phyloP scores from a whole-genome alignment of 2,329 filamentous ascomycete species.

The Exophiala sp. region DNA sequence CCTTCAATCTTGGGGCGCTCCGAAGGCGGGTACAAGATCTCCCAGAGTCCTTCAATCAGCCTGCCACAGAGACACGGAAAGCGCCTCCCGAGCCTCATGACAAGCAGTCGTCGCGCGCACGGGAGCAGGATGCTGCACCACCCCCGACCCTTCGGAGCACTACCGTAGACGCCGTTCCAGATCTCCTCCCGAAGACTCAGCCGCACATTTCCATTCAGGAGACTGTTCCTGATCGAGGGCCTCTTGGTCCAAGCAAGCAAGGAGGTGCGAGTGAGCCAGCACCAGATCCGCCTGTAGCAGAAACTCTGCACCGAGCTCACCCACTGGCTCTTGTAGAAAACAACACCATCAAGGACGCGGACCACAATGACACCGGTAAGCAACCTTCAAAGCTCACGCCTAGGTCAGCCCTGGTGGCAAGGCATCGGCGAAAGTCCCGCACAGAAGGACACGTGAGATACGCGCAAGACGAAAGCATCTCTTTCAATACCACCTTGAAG shows the following conservation, averaged over 20 bases:
- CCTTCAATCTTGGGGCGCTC: neutral
- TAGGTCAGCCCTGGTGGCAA: neutral
- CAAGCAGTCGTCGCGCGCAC: neutral
- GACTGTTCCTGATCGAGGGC: no score
- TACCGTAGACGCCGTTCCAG: neutral
- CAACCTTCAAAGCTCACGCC: neutral
- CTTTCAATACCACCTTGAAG: neutral
- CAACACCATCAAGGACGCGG: no score
- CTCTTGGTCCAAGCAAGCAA: no score
- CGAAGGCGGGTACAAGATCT: neutral
- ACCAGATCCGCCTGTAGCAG: no score
- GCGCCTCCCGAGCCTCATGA: neutral
- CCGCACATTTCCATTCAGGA: no score
- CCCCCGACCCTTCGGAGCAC: neutral
- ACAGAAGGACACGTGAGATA: neutral
- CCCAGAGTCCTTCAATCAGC: neutral
- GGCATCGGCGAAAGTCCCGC: neutral
- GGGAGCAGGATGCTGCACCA: neutral
- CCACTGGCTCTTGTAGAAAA: no score
- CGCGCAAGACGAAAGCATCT: neutral
- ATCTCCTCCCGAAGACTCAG: no score
- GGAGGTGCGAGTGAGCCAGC: no score
- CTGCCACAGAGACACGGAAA: neutral
- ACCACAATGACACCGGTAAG: neutral
- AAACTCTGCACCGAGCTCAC: no score